Evolutionary conservation across 2,329 filamentous ascomycete species (phyloP).

Genomic region (Orbilia quercus): DNA sequence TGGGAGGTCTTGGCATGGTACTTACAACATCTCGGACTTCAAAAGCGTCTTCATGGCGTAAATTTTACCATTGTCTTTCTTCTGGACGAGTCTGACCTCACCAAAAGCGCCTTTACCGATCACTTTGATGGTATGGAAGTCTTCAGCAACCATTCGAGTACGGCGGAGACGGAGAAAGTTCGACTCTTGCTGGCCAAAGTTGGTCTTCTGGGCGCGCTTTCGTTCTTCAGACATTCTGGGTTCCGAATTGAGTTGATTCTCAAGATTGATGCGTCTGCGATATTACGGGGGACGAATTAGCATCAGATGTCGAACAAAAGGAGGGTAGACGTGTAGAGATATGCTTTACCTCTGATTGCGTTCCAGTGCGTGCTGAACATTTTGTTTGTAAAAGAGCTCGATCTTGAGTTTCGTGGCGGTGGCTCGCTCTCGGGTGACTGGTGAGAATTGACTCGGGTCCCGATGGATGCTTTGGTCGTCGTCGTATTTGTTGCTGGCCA

Average conservation of each 20-base stretch:
- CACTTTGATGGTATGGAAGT: constrained; percentile 96
- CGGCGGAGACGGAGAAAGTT: constrained; percentile 93
- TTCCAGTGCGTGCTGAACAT: constrained; percentile 93
- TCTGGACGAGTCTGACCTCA: constrained; percentile 96
- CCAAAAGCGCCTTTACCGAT: constrained; percentile 99
- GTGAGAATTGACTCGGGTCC: constrained; percentile 77
- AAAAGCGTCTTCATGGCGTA: constrained; percentile 98
- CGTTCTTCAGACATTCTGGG: constrained; percentile 77
- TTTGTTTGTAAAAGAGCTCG: constrained; percentile 94
- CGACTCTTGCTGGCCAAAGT: constrained; percentile 86
- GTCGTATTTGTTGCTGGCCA: constrained; percentile 86
- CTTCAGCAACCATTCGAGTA: constrained; percentile 90
- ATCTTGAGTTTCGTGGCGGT: constrained; percentile 75
- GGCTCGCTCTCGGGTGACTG: constrained; percentile 77
- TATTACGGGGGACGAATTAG: constrained; percentile 57
- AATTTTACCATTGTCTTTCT: constrained; percentile 94
- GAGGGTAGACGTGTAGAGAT: constrained; percentile 4
- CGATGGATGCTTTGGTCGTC: constrained; percentile 76
- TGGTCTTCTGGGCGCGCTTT: constrained; percentile 86
- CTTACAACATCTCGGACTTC: constrained; percentile 93
- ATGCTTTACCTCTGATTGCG: constrained; percentile 85
- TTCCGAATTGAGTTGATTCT: constrained; percentile 77
- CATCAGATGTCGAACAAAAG: neutral
- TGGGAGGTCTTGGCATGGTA: neutral
- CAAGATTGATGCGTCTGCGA: constrained; percentile 86